Percentiles rank a stretch among this genome's conserved stretches.
phyloP scores from a whole-genome alignment of 2,329 filamentous ascomycete species.

The Fusarium sterilihyphosum region DNA sequence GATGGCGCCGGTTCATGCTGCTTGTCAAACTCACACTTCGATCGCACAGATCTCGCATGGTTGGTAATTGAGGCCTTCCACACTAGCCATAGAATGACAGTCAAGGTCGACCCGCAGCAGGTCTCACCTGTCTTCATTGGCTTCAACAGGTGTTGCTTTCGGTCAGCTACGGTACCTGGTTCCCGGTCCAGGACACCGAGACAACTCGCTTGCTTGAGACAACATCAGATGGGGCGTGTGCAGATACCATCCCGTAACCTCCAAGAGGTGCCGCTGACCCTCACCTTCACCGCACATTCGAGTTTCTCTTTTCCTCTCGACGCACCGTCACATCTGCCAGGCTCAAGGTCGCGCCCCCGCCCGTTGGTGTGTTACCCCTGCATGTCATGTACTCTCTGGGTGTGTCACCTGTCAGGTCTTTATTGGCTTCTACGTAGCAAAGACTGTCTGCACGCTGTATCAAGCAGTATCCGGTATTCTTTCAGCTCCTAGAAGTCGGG shows the following conservation, averaged over 20 bases:
- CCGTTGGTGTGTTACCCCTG: not conserved
- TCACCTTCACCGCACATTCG: not conserved
- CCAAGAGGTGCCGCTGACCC: not conserved
- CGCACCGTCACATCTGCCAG: rapidly evolving
- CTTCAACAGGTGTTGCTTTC: not conserved
- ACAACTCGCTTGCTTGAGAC: not conserved
- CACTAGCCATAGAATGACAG: not conserved
- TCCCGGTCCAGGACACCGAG: not conserved
- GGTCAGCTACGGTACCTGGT: not conserved
- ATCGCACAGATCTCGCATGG: not conserved
- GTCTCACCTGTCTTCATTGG: not conserved
- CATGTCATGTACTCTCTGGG: not conserved
- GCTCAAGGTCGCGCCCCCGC: not conserved
- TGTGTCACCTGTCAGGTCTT: not conserved
- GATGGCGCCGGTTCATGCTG: not conserved
- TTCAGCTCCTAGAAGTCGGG: not conserved
- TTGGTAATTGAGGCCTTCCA: not conserved
- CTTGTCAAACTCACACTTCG: not conserved
- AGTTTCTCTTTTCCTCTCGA: not conserved
- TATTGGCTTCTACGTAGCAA: not conserved
- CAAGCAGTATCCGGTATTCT: not conserved
- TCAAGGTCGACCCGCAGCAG: not conserved
- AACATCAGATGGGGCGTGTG: not conserved
- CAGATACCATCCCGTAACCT: not conserved
- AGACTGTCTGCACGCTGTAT: not conserved